phyloP scores from a whole-genome alignment of 2,329 filamentous ascomycete species.

The Sporothrix curviconia region DNA sequence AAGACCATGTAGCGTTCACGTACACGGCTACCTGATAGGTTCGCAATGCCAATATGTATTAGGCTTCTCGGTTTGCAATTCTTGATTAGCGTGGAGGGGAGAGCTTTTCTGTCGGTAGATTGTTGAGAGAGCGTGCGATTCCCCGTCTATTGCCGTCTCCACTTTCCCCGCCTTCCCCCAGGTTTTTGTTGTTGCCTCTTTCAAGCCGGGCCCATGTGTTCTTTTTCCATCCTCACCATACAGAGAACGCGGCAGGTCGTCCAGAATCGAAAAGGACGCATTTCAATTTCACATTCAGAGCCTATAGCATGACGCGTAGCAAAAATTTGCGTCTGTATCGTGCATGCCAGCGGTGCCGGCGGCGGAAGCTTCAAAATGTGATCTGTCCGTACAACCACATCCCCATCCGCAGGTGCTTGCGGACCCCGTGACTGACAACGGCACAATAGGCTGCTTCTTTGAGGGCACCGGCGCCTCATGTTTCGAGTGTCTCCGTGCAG shows the following conservation, averaged over 20 bases:
- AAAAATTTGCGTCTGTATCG: background rate
- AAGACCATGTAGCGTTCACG: too few species aligned
- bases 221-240: background rate
- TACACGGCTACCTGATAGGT: too few species aligned
- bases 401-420: background rate
- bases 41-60: too few species aligned
- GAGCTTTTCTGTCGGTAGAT: background rate
- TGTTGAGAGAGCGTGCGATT: background rate
- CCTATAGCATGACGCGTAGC: background rate
- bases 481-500: background rate
- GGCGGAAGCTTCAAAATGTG: background rate
- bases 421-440: background rate
- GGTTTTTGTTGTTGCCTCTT: background rate
- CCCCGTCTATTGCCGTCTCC: background rate
- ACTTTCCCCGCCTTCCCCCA: background rate
- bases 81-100: too few species aligned
- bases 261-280: background rate
- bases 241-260: background rate
- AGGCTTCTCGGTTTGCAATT: too few species aligned
- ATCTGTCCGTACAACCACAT: background rate
- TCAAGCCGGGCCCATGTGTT: too few species aligned
- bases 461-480: background rate
- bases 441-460: background rate
- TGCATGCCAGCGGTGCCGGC: background rate
- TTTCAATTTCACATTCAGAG: background rate